A percentile compares a stretch with the other conserved stretches of the same genome.
phyloP scores from a whole-genome alignment of 177 flowering plant species.

The Tripterygium wilfordii region DNA sequence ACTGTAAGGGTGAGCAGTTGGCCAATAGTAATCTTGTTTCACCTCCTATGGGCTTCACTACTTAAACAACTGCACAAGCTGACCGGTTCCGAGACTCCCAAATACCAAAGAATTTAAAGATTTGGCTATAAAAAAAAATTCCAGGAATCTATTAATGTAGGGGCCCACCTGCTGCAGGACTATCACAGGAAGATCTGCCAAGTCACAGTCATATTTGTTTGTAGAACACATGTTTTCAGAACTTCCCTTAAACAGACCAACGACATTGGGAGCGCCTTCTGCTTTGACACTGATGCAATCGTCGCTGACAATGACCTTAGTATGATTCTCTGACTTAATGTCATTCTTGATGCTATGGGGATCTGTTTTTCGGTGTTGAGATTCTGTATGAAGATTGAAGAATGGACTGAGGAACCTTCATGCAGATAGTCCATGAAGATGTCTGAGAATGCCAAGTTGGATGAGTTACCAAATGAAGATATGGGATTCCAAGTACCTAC shows the following conservation, averaged over 20 bases:
- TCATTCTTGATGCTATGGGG: conserved; percentile 19
- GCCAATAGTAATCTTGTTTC: no score
- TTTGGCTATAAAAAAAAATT: neutral
- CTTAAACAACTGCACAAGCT: no score
- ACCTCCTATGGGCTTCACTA: no score
- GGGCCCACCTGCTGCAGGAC: conserved; percentile 78
- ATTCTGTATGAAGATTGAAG: conserved; percentile 38
- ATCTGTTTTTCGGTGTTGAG: conserved; percentile 28
- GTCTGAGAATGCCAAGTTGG: conserved; percentile 94
- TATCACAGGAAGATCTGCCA: conserved; percentile 70
- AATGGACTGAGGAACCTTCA: conserved; percentile 72
- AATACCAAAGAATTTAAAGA: no score
- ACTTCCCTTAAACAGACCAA: conserved; percentile 58
- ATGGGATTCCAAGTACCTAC: conserved; percentile 68
- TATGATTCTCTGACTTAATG: conserved; percentile 55
- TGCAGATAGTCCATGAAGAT: conserved; percentile 82
- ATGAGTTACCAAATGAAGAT: conserved; percentile 69
- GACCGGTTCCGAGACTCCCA: no score
- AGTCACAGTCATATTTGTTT: conserved; percentile 68
- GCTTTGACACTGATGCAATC: conserved; percentile 78
- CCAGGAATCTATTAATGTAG: neutral
- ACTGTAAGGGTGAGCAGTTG: no score
- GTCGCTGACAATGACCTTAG: conserved; percentile 75
- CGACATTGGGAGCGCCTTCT: conserved; percentile 82
- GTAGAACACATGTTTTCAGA: conserved; percentile 42